Base-by-base conservation (phyloP, 73 alveolate genomes). In the Stentor coeruleus region DNA sequence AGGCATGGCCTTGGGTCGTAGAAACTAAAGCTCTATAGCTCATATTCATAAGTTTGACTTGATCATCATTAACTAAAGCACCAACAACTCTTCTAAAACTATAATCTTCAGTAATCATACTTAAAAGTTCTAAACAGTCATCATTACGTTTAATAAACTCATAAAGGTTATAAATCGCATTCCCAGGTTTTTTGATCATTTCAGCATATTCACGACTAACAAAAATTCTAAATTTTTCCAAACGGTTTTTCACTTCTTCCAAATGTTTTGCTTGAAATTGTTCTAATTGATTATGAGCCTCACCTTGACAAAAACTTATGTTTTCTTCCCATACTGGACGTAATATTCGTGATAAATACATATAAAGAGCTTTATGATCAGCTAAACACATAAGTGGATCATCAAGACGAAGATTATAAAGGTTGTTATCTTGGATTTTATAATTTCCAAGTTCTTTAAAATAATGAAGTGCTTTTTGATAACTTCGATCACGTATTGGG, bases 281-380 rank as follows among this genome's bases (percentile, higher is more conserved):
- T 2, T 66, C 79, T 20, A 31, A 14, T 66, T 66, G 79, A 33
- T 66, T 66, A 20, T 20, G 33, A 33, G n/a, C n/a, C 11, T 66
- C 79, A 40, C 79, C 79, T 66, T 66, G 49, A 20, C 79, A 66
- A 2, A 28, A 66, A 31, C 40, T 66, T 1, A 66, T 33, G 37
- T 66, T 66, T 66, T 66, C 79, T 1, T 31, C 37, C 41, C 79
- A 66, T 28, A 66, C 79, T 66, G 79, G 42, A 26, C 79, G 79
- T 40, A 66, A 66, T 14, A 66, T 66, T 20, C 79, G 79, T 33
- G 40, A 37, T 26, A 33, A 66, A 33, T 66, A 31, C 26, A 66
- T 20, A 33, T 66, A 66, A 33, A 66, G 79, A 33, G 79, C 36
- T 2, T 66, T 66, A 40, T 20, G 33, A 14, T 66, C 79, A 33